Conservation (phyloP, 176 grass and related monocot species). For the Phoenix dactylifera region DNA sequence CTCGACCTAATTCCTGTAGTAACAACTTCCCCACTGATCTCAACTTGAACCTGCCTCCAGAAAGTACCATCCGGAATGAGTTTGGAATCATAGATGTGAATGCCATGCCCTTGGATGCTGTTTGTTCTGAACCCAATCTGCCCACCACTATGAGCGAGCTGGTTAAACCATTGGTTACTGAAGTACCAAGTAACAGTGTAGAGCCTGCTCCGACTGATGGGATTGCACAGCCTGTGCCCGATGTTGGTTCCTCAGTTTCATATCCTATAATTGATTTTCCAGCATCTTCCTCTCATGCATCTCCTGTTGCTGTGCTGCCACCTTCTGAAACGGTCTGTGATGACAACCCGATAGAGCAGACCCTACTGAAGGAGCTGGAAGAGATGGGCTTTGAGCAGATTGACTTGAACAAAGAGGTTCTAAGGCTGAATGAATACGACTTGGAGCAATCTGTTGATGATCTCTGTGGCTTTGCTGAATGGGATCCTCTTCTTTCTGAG, state of each 20-base stretch:
- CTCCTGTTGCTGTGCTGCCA: not conserved
- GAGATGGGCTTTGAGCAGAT: slow-evolving; percentile 54
- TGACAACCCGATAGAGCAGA: slow-evolving; percentile 33
- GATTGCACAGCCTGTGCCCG: not conserved
- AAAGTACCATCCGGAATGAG: slow-evolving; percentile 9
- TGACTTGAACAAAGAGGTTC: slow-evolving; percentile 77
- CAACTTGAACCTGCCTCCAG: slow-evolving; percentile 44
- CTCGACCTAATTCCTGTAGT: slow-evolving; percentile 21
- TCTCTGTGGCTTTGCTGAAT: slow-evolving; percentile 46
- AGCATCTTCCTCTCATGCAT: not conserved
- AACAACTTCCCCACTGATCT: slow-evolving; percentile 5
- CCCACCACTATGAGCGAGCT: not conserved
- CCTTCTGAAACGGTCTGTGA: not conserved
- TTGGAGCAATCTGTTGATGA: slow-evolving; percentile 51
- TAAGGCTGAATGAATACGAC: slow-evolving; percentile 59
- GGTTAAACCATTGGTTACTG: not conserved
- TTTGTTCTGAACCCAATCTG: not conserved
- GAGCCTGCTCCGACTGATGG: not conserved
- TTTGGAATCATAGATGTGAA: slow-evolving; percentile 34
- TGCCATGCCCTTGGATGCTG: slow-evolving; percentile 4
- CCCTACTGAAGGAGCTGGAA: slow-evolving; percentile 47
- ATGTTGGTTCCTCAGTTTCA: slow-evolving; percentile 9
- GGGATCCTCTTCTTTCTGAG: slow-evolving; percentile 59
- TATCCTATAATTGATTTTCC: slow-evolving; percentile 16
- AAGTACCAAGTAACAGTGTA: not conserved